Conservation (phyloP, 192 early-diverging fungal species). For the Podila epigama region DNA sequence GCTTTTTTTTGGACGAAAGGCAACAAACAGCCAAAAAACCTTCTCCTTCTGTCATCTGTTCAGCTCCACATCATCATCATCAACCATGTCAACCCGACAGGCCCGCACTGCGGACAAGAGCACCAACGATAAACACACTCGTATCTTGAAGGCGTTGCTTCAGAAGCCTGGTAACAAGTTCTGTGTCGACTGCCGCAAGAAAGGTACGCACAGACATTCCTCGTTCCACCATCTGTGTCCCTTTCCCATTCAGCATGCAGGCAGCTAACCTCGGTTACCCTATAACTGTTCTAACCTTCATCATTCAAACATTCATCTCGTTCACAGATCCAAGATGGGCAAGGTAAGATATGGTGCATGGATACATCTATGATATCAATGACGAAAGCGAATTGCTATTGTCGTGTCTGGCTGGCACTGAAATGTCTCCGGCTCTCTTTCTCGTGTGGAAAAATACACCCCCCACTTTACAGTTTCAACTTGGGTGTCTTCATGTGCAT, state of each 20-base stretch:
- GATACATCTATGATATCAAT: not conserved
- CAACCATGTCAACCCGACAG: conserved; percentile 66
- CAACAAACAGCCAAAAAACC: not conserved
- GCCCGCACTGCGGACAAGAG: conserved; percentile 73
- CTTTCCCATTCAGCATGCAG: not conserved
- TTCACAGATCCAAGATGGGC: conserved; percentile 49
- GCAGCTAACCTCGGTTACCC: not conserved
- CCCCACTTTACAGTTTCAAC: conserved; percentile 47
- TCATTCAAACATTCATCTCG: not conserved
- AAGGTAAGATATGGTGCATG: conserved; percentile 4
- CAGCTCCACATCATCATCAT: not conserved
- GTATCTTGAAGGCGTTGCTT: conserved; percentile 76
- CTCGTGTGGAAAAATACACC: not conserved
- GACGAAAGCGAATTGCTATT: not conserved
- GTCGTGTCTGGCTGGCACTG: no score
- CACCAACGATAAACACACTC: conserved; percentile 74
- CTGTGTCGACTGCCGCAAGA: conserved; percentile 85
- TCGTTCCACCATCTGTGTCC: no score
- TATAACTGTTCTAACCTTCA: not conserved
- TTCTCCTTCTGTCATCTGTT: not conserved
- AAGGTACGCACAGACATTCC: conserved; percentile 69
- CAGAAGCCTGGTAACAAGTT: conserved; percentile 70
- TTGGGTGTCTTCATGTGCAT: conserved; percentile 70
- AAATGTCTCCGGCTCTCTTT: not conserved
- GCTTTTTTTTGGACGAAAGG: no score